A percentile compares a stretch with the other conserved stretches of the same genome.
These are phyloP conservation scores for Pseudogymnoascus sp. DNA, from an alignment of 2,329 filamentous ascomycete genomes.

Conservation along the genomic window DNA sequence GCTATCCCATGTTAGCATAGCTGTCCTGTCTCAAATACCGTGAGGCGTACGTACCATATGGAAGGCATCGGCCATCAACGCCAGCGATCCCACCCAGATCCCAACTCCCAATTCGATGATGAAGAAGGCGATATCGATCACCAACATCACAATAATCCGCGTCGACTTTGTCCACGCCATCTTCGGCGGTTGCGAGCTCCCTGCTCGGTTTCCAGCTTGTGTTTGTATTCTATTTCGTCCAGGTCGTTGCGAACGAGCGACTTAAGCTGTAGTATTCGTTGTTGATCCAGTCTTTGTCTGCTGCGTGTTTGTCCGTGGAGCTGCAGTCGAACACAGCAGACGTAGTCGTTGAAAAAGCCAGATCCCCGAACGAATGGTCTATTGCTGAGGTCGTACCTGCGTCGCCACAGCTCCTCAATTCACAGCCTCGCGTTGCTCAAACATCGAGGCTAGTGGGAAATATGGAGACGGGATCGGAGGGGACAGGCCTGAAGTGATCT, in stretches of 20 bases:
- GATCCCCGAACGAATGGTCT: background rate
- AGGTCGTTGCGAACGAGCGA: background rate
- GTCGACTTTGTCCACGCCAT: conserved; percentile 91
- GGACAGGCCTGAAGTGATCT: background rate
- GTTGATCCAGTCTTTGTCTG: background rate
- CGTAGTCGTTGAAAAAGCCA: background rate
- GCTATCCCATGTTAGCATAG: conserved; percentile 36
- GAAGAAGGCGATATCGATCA: conserved; percentile 85
- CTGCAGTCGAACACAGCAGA: background rate
- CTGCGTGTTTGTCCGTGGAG: background rate
- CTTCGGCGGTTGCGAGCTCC: conserved; percentile 17
- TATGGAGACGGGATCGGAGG: background rate
- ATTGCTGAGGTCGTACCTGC: background rate
- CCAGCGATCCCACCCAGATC: conserved; percentile 81
- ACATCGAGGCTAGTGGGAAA: conserved; percentile 2
- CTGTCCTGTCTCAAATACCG: background rate
- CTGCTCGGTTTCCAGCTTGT: background rate
- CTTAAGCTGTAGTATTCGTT: background rate
- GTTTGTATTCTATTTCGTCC: background rate
- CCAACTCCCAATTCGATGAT: conserved; percentile 79
- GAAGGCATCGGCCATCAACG: conserved; percentile 92
- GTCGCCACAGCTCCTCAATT: background rate
- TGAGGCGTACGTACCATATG: conserved; percentile 71
- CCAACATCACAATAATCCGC: conserved; percentile 86
- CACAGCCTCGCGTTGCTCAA: background rate